phyloP scores from a whole-genome alignment of 768 basidiomycete species.

The Lactifluus subvellereus region DNA sequence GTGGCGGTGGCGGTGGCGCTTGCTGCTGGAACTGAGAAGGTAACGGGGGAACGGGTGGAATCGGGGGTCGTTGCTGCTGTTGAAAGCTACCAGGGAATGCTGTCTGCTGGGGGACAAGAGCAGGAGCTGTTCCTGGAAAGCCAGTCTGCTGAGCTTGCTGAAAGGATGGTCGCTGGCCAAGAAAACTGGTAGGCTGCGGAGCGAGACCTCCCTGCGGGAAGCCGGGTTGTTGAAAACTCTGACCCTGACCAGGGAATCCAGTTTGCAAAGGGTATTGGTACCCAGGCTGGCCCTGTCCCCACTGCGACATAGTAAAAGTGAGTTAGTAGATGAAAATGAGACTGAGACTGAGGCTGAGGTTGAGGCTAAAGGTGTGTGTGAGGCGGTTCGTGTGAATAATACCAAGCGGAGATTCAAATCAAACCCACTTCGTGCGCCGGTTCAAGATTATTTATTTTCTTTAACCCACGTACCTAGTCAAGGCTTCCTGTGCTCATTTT shows the following conservation, averaged over 20 bases:
- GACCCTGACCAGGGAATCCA: constrained; percentile 50
- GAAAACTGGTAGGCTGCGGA: constrained; percentile 58
- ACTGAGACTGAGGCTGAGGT: neutral
- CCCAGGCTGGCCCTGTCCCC: constrained; percentile 61
- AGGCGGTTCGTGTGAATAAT: neutral
- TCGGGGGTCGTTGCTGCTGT: constrained; percentile 34
- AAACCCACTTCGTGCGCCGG: neutral
- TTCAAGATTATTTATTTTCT: too few species aligned
- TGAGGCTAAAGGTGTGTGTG: too few species aligned
- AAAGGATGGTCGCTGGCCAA: constrained; percentile 37
- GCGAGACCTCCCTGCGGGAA: constrained; percentile 45
- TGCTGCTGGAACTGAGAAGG: constrained; percentile 35
- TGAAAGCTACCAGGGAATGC: constrained; percentile 38
- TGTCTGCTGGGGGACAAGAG: constrained; percentile 52
- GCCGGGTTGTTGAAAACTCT: constrained; percentile 35
- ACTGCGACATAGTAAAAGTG: constrained; percentile 62
- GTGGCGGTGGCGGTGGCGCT: constrained; percentile 48
- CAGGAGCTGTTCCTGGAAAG: constrained; percentile 31
- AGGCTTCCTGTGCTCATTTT: constrained; percentile 43
- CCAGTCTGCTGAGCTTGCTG: constrained; percentile 62
- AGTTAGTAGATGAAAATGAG: neutral
- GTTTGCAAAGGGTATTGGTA: constrained; percentile 74
- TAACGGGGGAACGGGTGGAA: constrained; percentile 24
- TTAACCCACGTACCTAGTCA: constrained; percentile 56
- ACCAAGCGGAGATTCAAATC: constrained; percentile 17